Conservation (phyloP, 805 yeast genomes). For the Cyberlindnera bimundalis region DNA sequence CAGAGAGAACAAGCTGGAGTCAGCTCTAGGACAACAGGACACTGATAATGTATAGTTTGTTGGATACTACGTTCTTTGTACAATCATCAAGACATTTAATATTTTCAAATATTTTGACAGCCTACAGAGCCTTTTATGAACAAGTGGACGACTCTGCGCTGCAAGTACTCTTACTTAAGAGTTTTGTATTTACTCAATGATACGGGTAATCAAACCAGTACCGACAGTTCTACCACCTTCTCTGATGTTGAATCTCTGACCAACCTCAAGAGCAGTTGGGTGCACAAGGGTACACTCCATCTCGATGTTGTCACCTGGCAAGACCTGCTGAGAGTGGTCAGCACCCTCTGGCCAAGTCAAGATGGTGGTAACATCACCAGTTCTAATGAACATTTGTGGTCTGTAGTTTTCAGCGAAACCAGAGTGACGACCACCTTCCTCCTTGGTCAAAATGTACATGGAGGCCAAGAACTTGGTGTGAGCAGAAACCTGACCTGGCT, state of each 20-base stretch:
- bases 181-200: slow-evolving; percentile 47
- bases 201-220: slow-evolving; percentile 95
- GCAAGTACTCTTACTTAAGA: neutral
- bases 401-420: slow-evolving; percentile 96
- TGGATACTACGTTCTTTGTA: neutral
- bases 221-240: slow-evolving; percentile 99
- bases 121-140: slow-evolving; percentile 1
- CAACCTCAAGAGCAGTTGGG: slow-evolving; percentile 92
- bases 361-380: slow-evolving; percentile 91
- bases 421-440: slow-evolving; percentile 99
- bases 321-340: slow-evolving; percentile 85
- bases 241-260: slow-evolving; percentile 98
- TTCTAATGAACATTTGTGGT: slow-evolving; percentile 96
- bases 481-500: slow-evolving; percentile 87
- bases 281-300: slow-evolving; percentile 86
- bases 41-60: neutral
- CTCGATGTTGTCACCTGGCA: slow-evolving; percentile 98
- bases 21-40: neutral
- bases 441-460: slow-evolving; percentile 86
- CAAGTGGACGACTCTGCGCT: neutral
- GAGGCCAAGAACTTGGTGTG: slow-evolving; percentile 94
- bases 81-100: slow-evolving; percentile 8
- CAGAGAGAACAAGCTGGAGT: neutral
- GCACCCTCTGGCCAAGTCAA: slow-evolving; percentile 83
- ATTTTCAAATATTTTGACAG: neutral